A percentile compares a stretch with the other conserved stretches of the same genome.
Conservation (phyloP, 768 basidiomycete species). For the Kwoniella botswanensis region DNA sequence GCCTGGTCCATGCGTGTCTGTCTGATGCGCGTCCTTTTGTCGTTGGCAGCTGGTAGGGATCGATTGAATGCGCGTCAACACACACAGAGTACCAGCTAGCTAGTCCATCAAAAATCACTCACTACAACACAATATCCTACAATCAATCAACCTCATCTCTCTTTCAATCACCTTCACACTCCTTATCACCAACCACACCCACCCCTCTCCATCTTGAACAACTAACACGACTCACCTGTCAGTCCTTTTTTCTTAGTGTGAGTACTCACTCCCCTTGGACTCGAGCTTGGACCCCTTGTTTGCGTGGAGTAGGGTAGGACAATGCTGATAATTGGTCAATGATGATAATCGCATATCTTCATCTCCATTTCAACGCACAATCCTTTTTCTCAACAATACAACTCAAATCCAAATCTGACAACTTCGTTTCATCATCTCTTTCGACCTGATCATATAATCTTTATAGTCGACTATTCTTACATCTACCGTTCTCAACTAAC, state of each 20-base stretch:
- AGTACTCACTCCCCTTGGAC: background rate
- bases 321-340: slow-evolving; percentile 6
- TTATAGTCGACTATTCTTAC: slow-evolving; percentile 18
- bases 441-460: slow-evolving; percentile 1
- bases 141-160: background rate
- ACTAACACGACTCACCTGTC: slow-evolving; percentile 6
- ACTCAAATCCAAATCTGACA: background rate
- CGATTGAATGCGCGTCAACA: background rate
- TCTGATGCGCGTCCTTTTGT: background rate
- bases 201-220: background rate
- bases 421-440: background rate
- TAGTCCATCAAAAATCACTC: background rate
- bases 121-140: background rate
- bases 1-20: background rate
- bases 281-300: background rate
- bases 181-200: slow-evolving; percentile 1
- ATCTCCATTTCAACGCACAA: slow-evolving; percentile 1
- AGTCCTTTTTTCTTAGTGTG: slow-evolving; percentile 9
- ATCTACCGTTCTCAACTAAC: slow-evolving; percentile 8
- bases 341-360: background rate
- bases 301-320: slow-evolving; percentile 2
- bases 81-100: background rate
- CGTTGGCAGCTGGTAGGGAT: background rate
- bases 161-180: background rate
- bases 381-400: slow-evolving; percentile 8